Evolutionary conservation across 1,284 basidiomycete species (phyloP).

Genomic region (Austropuccinia psidii): DNA sequence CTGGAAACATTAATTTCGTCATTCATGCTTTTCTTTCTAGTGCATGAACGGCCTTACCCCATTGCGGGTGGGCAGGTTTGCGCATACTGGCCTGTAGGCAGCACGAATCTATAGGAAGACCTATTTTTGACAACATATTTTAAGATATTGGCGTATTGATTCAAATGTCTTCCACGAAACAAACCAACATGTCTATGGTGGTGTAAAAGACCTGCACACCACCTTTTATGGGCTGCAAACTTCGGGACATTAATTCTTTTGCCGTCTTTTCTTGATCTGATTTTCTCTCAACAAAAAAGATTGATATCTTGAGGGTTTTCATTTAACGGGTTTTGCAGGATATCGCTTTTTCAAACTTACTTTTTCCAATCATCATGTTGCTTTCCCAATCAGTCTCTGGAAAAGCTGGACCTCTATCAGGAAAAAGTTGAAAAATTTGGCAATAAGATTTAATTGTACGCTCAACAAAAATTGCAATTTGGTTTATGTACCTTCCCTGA

Average conservation of each 20-base stretch:
- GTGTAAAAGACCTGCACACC: slow-evolving; percentile 10
- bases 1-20: slow-evolving; percentile 21
- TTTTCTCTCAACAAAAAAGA: too few species aligned
- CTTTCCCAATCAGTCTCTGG: not conserved
- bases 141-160: too few species aligned
- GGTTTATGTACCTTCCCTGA: not conserved
- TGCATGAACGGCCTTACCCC: slow-evolving; percentile 52
- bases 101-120: not conserved
- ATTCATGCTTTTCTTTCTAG: not conserved
- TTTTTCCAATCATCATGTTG: slow-evolving; percentile 7
- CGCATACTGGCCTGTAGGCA: slow-evolving; percentile 42
- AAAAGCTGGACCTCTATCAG: not conserved
- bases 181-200: slow-evolving; percentile 38
- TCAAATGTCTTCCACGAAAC: too few species aligned
- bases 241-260: not conserved
- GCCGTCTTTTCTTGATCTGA: slow-evolving; percentile 7
- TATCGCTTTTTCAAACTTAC: not conserved
- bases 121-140: too few species aligned
- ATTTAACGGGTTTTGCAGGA: too few species aligned
- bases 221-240: not conserved
- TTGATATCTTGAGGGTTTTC: too few species aligned
- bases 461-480: too few species aligned
- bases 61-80: slow-evolving; percentile 70
- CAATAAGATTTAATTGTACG: not conserved
- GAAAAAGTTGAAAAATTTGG: not conserved